A percentile compares a stretch with the other conserved stretches of the same genome.
These are phyloP conservation scores for Sungouiella thailandica DNA, from an alignment of 805 yeast species.

Conservation along the genomic window DNA sequence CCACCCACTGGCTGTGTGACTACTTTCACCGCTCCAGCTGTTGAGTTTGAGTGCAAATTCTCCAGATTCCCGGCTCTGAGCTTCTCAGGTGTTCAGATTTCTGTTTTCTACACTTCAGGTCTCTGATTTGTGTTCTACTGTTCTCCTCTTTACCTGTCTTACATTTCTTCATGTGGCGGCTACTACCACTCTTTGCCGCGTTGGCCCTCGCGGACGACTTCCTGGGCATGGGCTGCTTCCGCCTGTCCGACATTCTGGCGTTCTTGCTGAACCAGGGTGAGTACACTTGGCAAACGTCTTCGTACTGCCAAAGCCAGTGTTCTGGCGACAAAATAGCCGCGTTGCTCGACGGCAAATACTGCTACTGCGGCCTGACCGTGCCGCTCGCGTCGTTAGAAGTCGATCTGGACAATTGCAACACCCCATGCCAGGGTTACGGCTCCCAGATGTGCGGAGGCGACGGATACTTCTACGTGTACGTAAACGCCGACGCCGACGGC, in stretches of 20 bases:
- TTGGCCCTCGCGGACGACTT: conserved; percentile 7
- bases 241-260: conserved; percentile 13
- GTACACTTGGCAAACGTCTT: conserved; percentile 55
- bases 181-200: conserved; percentile 8
- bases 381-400: conserved; percentile 20
- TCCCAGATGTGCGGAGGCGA: conserved; percentile 53
- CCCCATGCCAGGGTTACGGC: conserved; percentile 58
- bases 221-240: conserved; percentile 12
- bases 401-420: conserved; percentile 15
- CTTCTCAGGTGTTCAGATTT: not conserved
- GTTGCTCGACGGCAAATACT: conserved; percentile 44
- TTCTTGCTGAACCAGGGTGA: conserved; percentile 39
- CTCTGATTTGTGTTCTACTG: not conserved
- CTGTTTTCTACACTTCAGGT: not conserved
- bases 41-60: too few species aligned
- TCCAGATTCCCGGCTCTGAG: too few species aligned
- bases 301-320: conserved; percentile 53
- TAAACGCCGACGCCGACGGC: conserved; percentile 25
- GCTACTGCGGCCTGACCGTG: conserved; percentile 61
- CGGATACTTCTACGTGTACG: conserved; percentile 41
- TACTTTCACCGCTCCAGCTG: too few species aligned
- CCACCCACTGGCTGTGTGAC: too few species aligned
- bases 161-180: conserved; percentile 3
- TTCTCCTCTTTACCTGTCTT: not conserved
- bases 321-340: conserved; percentile 25